These are phyloP conservation scores for Termitomyces sp. DNA, from an alignment of 768 basidiomycete genomes.

Conservation along the genomic window DNA sequence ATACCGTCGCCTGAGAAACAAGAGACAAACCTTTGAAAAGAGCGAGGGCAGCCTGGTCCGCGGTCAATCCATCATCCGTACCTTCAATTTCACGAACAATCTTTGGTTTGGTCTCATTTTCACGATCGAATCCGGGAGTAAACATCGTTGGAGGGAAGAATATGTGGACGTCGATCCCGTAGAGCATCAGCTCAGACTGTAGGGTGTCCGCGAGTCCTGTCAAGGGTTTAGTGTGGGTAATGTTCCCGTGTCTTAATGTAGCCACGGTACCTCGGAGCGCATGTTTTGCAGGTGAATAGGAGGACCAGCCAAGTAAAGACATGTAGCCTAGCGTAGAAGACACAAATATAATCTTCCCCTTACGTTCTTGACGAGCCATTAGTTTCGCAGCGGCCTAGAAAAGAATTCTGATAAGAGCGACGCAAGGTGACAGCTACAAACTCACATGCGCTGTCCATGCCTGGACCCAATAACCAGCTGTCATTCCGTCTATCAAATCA, in stretches of 20 bases:
- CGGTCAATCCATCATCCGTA: slow-evolving; percentile 56
- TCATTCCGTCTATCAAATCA: slow-evolving; percentile 47
- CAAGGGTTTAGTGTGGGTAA: background rate
- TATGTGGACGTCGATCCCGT: slow-evolving; percentile 74
- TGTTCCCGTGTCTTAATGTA: background rate
- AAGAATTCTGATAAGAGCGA: background rate
- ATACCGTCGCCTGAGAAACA: background rate
- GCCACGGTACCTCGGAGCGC: slow-evolving; percentile 65
- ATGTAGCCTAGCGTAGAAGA: slow-evolving; percentile 74
- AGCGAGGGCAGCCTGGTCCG: slow-evolving; percentile 58
- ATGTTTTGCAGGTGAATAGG: slow-evolving; percentile 82
- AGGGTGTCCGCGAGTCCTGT: slow-evolving; percentile 82
- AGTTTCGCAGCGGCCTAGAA: slow-evolving; percentile 61
- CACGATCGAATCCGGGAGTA: slow-evolving; percentile 70
- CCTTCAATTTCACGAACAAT: slow-evolving; percentile 77
- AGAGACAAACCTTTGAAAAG: slow-evolving; percentile 50
- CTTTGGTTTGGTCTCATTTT: slow-evolving; percentile 73
- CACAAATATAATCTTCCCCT: slow-evolving; percentile 73
- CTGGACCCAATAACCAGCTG: slow-evolving; percentile 42
- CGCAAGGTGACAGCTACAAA: background rate
- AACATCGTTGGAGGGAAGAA: slow-evolving; percentile 83
- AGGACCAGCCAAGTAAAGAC: slow-evolving; percentile 72
- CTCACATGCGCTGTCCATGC: slow-evolving; percentile 54
- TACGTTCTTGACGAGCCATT: slow-evolving; percentile 53
- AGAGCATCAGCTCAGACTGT: slow-evolving; percentile 74